Evolutionary conservation across 1,284 basidiomycete genomes (phyloP).

Genomic region (Takashimella koratensis): DNA sequence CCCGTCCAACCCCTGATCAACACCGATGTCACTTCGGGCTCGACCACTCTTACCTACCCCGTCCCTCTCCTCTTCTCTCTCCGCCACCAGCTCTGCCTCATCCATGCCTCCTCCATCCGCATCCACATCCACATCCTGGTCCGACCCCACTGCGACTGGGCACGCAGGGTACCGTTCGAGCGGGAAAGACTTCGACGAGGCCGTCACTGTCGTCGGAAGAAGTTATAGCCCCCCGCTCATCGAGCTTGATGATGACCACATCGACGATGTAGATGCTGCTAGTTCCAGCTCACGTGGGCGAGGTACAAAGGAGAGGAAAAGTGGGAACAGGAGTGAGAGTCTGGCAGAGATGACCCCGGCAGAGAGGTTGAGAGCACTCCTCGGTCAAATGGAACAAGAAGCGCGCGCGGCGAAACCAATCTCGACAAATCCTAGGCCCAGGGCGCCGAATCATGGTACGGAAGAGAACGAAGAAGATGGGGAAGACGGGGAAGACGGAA

Average conservation of each 20-base stretch:
- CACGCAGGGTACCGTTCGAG: not conserved
- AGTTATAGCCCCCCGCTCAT: conserved; percentile 9
- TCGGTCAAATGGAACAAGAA: conserved; percentile 14
- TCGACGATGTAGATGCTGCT: not conserved
- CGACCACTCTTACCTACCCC: not conserved
- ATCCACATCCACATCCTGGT: not conserved
- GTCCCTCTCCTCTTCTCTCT: not conserved
- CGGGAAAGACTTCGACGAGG: conserved; percentile 5
- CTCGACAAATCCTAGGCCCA: not conserved
- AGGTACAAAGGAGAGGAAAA: not conserved
- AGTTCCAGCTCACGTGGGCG: not conserved
- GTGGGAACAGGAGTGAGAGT: not conserved
- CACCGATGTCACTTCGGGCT: not conserved
- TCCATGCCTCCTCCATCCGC: conserved; percentile 3
- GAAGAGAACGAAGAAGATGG: not conserved
- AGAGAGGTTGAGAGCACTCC: conserved; percentile 14
- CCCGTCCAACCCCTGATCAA: too few species aligned
- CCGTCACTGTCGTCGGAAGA: conserved; percentile 4
- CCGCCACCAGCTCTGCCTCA: conserved; percentile 5
- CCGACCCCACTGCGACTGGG: not conserved
- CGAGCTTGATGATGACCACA: conserved; percentile 10
- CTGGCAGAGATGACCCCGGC: conserved; percentile 11
- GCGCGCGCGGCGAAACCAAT: not conserved
- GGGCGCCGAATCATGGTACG: not conserved
- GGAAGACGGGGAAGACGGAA: not conserved